These are phyloP conservation scores for Nakaseomyces sp. DNA, from an alignment of 1,139 yeast species.

Conservation along the genomic window DNA sequence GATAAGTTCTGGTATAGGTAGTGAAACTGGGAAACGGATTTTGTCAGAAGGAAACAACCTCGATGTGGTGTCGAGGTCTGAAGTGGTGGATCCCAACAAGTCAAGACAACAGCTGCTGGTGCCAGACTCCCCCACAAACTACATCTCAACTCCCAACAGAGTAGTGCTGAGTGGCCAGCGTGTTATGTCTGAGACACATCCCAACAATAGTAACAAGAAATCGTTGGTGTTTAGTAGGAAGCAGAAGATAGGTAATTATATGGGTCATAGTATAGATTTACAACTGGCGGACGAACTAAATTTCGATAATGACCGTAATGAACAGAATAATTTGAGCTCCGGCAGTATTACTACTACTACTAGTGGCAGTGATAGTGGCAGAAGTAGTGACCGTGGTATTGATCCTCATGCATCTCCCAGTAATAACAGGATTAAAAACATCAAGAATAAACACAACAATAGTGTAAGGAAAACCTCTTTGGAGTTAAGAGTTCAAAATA, in stretches of 20 bases:
- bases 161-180: conserved; percentile 28
- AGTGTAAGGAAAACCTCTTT: background rate
- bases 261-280: background rate
- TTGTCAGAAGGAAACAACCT: conserved; percentile 18
- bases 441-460: background rate
- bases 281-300: background rate
- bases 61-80: conserved; percentile 31
- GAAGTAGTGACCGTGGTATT: background rate
- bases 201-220: too few species aligned
- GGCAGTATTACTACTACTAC: background rate
- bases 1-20: conserved; percentile 31
- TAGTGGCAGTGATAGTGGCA: background rate
- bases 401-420: background rate
- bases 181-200: conserved; percentile 24
- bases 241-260: background rate
- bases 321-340: background rate
- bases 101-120: conserved; percentile 26
- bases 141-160: conserved; percentile 29
- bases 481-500: conserved; percentile 1
- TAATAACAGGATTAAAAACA: background rate
- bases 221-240: conserved; percentile 1
- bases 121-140: conserved; percentile 24
- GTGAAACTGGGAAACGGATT: conserved; percentile 16
- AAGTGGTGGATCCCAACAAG: conserved; percentile 32
- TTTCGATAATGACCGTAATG: background rate